These are phyloP conservation scores for Candida piceae DNA, from an alignment of 805 yeast species.

Conservation along the genomic window DNA sequence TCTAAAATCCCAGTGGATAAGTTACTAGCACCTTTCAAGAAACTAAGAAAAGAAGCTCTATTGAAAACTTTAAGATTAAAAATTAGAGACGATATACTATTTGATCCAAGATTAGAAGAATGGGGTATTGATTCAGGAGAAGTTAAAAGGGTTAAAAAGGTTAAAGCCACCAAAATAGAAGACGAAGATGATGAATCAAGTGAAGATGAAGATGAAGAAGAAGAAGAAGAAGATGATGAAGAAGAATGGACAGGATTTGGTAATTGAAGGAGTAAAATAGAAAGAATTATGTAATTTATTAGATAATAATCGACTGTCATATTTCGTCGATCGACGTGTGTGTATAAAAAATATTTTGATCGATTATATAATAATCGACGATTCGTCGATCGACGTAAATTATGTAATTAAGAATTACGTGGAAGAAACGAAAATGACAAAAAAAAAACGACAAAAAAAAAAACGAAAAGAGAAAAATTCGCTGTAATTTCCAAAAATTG, in stretches of 20 bases:
- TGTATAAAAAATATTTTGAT: too few species aligned
- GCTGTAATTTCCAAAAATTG: too few species aligned
- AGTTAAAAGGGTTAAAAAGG: constrained; percentile 14
- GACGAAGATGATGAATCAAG: constrained; percentile 28
- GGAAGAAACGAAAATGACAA: not conserved
- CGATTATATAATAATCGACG: too few species aligned
- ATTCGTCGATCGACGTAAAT: not conserved
- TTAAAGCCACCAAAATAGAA: constrained; percentile 1
- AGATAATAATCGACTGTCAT: too few species aligned
- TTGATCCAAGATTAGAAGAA: constrained; percentile 53
- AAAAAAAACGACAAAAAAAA: not conserved
- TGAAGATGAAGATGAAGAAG: constrained; percentile 27
- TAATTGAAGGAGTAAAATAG: too few species aligned
- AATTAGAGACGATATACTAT: constrained; percentile 59
- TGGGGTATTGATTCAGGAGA: constrained; percentile 52
- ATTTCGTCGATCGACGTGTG: too few species aligned
- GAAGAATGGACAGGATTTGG: constrained; percentile 31
- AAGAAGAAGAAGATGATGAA: constrained; percentile 20
- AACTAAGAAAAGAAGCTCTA: constrained; percentile 41
- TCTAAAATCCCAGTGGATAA: constrained; percentile 45
- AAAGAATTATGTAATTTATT: too few species aligned
- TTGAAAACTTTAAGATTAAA: constrained; percentile 63
- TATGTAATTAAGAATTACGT: not conserved
- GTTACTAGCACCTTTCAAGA: constrained; percentile 58
- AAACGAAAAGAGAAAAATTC: not conserved